A percentile compares a stretch with the other conserved stretches of the same genome.
Conservation (phyloP, 1,284 basidiomycete genomes). For the Cerioporus squamosus region DNA sequence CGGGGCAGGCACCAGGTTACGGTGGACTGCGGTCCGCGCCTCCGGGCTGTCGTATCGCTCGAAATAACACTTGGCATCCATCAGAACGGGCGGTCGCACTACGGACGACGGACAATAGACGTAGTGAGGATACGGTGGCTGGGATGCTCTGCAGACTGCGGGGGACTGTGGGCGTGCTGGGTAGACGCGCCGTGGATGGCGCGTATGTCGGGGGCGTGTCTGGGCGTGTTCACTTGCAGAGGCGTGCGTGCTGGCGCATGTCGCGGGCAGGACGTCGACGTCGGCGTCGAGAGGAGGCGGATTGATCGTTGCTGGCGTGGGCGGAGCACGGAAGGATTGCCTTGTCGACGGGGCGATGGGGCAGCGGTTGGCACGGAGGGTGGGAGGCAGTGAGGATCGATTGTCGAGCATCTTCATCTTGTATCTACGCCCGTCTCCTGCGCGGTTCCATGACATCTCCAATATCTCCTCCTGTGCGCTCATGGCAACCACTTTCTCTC, state of each 20-base stretch:
- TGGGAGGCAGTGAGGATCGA: slow-evolving; percentile 1
- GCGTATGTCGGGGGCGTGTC: background rate
- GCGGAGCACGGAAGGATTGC: slow-evolving; percentile 2
- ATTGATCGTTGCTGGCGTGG: slow-evolving; percentile 10
- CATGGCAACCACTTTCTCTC: slow-evolving; percentile 37
- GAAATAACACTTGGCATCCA: slow-evolving; percentile 17
- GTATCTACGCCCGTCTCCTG: slow-evolving; percentile 4
- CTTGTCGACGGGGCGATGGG: slow-evolving; percentile 16
- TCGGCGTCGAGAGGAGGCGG: background rate
- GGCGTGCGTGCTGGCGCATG: background rate
- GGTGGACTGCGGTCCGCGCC: slow-evolving; percentile 16
- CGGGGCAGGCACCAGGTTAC: background rate
- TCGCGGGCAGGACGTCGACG: background rate
- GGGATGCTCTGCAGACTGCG: background rate
- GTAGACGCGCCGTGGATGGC: slow-evolving; percentile 4
- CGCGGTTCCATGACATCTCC: slow-evolving; percentile 17
- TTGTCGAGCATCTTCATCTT: background rate
- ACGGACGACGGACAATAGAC: slow-evolving; percentile 3
- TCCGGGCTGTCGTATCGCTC: slow-evolving; percentile 19
- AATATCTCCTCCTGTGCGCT: slow-evolving; percentile 18
- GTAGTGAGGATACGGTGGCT: slow-evolving; percentile 14
- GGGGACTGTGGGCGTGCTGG: background rate
- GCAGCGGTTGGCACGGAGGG: background rate
- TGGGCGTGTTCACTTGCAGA: too few species aligned
- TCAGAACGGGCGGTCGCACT: slow-evolving; percentile 22